Conservation (phyloP, 495 filamentous ascomycete species). For the Trichocladium uniseriatum region DNA sequence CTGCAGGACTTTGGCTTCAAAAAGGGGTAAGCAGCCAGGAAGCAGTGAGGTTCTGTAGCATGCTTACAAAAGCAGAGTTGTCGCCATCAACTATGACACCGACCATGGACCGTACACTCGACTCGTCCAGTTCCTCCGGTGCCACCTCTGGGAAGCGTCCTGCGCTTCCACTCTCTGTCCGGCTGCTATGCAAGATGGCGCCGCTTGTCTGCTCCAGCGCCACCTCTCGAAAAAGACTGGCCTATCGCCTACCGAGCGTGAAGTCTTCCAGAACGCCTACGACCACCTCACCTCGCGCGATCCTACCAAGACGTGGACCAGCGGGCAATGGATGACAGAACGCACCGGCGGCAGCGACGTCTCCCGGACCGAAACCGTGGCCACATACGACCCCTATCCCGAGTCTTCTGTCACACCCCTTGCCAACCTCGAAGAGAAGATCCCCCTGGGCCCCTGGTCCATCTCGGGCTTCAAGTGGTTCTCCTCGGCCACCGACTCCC, state of each 20-base stretch:
- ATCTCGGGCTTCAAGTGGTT: slow-evolving; percentile 72
- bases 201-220: slow-evolving; percentile 49
- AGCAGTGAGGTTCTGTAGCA: neutral
- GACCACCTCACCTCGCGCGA: slow-evolving; percentile 45
- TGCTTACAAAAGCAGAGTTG: slow-evolving; percentile 25
- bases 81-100: slow-evolving; percentile 47
- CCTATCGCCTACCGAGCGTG: slow-evolving; percentile 17
- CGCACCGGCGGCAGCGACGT: slow-evolving; percentile 68
- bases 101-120: slow-evolving; percentile 39
- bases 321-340: slow-evolving; percentile 83
- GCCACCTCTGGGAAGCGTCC: slow-evolving; percentile 54
- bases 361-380: slow-evolving; percentile 59
- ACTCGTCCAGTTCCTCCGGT: slow-evolving; percentile 46
- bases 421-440: slow-evolving; percentile 22
- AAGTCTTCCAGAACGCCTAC: slow-evolving; percentile 44
- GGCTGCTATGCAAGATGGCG: slow-evolving; percentile 62
- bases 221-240: slow-evolving; percentile 32
- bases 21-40: slow-evolving; percentile 30
- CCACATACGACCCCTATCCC: slow-evolving; percentile 21
- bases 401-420: slow-evolving; percentile 12
- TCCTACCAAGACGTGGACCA: slow-evolving; percentile 55
- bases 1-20: slow-evolving; percentile 45
- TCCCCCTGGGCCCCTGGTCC: slow-evolving; percentile 48
- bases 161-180: slow-evolving; percentile 57
- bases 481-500: slow-evolving; percentile 61